Percentiles rank a stretch among this genome's conserved stretches.
phyloP scores from a whole-genome alignment of 78 protist species.

The Tieghemostelium lacteum region DNA sequence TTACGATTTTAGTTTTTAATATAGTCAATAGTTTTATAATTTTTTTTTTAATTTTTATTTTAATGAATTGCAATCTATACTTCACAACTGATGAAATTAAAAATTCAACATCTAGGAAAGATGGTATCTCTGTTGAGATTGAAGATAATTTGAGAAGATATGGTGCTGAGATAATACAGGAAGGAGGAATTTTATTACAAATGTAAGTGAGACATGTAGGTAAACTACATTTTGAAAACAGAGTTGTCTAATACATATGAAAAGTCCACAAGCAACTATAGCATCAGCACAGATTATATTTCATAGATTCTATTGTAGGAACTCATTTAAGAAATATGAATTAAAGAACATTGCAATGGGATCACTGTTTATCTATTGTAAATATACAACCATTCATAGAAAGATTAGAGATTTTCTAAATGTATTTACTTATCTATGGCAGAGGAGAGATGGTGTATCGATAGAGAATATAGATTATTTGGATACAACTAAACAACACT shows the following conservation, averaged over 20 bases:
- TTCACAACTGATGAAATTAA: conserved; percentile 67
- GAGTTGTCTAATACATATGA: neutral
- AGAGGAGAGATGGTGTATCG: conserved; percentile 26
- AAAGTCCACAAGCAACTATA: conserved; percentile 89
- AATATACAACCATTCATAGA: conserved; percentile 25
- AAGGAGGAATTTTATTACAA: conserved; percentile 64
- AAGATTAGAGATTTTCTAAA: conserved; percentile 54
- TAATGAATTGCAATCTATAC: conserved; percentile 26
- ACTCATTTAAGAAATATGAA: conserved; percentile 79
- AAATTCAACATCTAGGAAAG: conserved; percentile 60
- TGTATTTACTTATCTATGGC: conserved; percentile 21
- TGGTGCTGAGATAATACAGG: conserved; percentile 68
- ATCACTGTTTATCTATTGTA: conserved; percentile 30
- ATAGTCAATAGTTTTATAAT: neutral
- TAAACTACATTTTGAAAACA: neutral
- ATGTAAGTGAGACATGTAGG: conserved; percentile 16
- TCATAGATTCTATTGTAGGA: conserved; percentile 90
- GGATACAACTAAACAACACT: conserved; percentile 49
- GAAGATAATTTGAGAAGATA: conserved; percentile 53
- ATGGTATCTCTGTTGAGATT: conserved; percentile 19
- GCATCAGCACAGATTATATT: conserved; percentile 90
- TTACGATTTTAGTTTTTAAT: no score
- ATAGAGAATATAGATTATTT: conserved; percentile 16
- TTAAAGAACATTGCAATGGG: conserved; percentile 45
- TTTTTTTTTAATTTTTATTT: neutral